Base-by-base conservation (phyloP, 768 basidiomycete genomes). In the Amanita pallidorosea region DNA sequence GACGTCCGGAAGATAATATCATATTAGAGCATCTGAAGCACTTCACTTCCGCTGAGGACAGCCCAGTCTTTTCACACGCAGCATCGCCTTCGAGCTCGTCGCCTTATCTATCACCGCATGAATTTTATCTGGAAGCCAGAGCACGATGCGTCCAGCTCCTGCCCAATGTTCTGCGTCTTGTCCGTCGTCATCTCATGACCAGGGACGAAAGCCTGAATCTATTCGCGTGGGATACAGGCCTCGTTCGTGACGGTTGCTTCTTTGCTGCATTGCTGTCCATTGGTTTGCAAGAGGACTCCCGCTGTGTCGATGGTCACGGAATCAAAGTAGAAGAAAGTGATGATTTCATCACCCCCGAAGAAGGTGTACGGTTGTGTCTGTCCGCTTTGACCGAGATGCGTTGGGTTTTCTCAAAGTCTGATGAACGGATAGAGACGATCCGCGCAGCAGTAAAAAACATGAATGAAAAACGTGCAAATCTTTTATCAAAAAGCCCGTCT, bases 161-260 rank as follows among this genome's bases (percentile, higher is more conserved):
- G 18, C 79, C 81, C 4, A 58, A 63, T 11, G 69, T 81, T 12
- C 65, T 79, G 27, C 65, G 69, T 46, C 75, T 80, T 53, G 62
- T 84, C 29, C 75, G 76, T 54, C 65, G 66, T 5, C 77, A 81
- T 56, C 60, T 79, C 5, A 65, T 70, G 18, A 38, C 57, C 47
- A 63, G 63, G 18, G 58, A 57, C 35, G 55, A 52, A 15, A 62
- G 65, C 35, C 57, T 64, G 18, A 71, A 72, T 11, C 77, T 95
- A 57, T 91, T 96, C 61, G 75, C 74, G 57, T 94, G 85, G 73
- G 93, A 97, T 61, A 79, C 90, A 1, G 84, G 85, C 17, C 73
- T 94, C 4, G 81, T 93, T 48, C 79, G 88, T 17, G 92, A 95
- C 58, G 93, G 93, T 3, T 89, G 85, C 59, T 95, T 85, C 73